Base-by-base conservation (phyloP, 495 filamentous ascomycete genomes). In the Sabuloglossum arenarium region DNA sequence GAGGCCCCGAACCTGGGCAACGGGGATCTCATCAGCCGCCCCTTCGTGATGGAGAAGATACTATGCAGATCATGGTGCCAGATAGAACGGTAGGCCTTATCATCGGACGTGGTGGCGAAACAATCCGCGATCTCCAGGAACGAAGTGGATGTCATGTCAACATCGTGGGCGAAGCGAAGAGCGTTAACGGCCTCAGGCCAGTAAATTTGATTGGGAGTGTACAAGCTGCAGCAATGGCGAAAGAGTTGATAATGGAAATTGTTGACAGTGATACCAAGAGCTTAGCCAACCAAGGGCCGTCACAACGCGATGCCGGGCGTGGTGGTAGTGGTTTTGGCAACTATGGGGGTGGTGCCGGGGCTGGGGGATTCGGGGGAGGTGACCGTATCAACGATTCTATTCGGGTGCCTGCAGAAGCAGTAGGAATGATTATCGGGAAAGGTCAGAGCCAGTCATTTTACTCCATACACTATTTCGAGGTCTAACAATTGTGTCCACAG, bases 371-470 rank as follows among this genome's bases (percentile, higher is more conserved):
- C 19, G 69, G 64, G 23, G 64, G 56, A 25, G 70, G 68, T 52
- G 80, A 84, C 57, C 84, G 82, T 67, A 70, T 85, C 60, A 87
- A 81, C 59, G 86, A 90, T 62, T 80, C 75, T 16, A 87, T 91
- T 58, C 78, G 73, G 31, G 86, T 91, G 0, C 86, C 86, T 1
- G 86, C 83, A 16, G 86, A 91, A 62, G 82, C 86, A 9, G 86
- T 91, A 23, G 86, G 86, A 53, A 91, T 91, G 86, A 89, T 90
- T 57, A 90, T 90, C 56, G 85, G 85, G 59, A 88, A 88, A 69
- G 82, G 73, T 76, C 59, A 28, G 62, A 30, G 10, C 11, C 25
- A 28, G 6, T 30, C 39, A 11, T 37, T 24, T 42, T 29, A 1
- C 23, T 59, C 62, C 24, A 63, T 43, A 59, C n/a, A 9, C 21